phyloP scores from a whole-genome alignment of 176 grass and related monocot species.

The Alloteropsis semialata region DNA sequence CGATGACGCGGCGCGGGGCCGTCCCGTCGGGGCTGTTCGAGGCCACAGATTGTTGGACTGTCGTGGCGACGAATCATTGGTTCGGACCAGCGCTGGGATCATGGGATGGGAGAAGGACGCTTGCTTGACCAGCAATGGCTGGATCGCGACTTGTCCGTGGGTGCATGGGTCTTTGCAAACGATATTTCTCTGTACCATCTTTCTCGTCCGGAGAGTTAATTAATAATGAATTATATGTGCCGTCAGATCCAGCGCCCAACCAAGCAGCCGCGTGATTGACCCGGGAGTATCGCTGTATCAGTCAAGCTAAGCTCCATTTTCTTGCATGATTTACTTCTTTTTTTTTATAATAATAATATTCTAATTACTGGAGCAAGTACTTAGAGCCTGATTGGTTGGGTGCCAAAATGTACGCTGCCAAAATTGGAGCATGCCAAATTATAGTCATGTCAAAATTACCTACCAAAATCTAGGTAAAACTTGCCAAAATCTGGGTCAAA shows the following conservation, averaged over 20 bases:
- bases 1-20: no score
- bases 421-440: no score
- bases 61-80: neutral
- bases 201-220: neutral
- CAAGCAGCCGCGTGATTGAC: slow-evolving; percentile 17
- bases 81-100: neutral
- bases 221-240: neutral
- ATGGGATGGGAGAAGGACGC: neutral
- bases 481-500: no score
- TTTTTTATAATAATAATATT: no score
- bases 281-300: neutral
- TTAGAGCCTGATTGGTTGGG: no score
- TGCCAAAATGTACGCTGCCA: no score
- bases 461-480: no score
- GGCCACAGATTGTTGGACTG: neutral
- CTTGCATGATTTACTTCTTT: neutral
- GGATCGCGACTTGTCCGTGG: neutral
- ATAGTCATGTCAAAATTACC: no score
- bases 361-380: neutral
- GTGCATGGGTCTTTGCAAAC: neutral
- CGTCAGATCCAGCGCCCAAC: slow-evolving; percentile 1
- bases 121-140: neutral
- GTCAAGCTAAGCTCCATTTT: neutral
- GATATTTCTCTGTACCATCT: neutral
- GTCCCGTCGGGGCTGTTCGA: neutral